Base-by-base conservation (phyloP, 202 grass and related monocot genomes). In the Zoysia matrella region DNA sequence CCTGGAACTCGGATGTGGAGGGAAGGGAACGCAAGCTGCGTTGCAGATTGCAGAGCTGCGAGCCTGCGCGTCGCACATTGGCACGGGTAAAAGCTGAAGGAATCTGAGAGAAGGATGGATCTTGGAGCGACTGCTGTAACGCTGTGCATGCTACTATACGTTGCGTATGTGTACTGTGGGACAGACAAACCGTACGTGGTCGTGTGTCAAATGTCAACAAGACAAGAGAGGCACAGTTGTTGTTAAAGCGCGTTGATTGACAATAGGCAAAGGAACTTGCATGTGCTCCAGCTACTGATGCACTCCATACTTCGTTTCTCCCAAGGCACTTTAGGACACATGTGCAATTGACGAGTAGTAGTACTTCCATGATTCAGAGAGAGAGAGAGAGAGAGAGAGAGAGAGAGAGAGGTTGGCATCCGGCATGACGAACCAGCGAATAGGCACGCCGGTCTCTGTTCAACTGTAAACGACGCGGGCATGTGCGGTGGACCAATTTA, bases 121-220 rank as follows among this genome's bases (percentile, higher is more conserved):
- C 15, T 61, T 36, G 8, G 58, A 61, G 57, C 16, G 6, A 18
- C 16, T 56, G 54, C 49, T 51, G 60, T 3, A 66, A 1, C 6
- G 54, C 57, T 18, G 8, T 60, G n/a, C 6, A 0, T 22, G 22
- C 22, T 22, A 22, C 22, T 22, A 22, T 22, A 22, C 22, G 22
- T 22, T 22, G 22, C 22, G 22, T 18, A 12, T 7, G 39, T 53
- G 49, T 52, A 16, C 13, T 46, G 64, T 40, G 45, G 58, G 9
- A 41, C 64, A 22, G 22, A 22, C 22, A 22, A 0, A 22, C 22
- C 0, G 22, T 15, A 50, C 64, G 43, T 60, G 6, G 50, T 74
- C 69, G 39, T n/a, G 76, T 86, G 53, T 16, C 47, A 75, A 75
- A 75, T 80, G 84, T 86, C 62, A 80, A 61, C 84, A 52, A 0